Percentiles rank a stretch among this genome's conserved stretches.
Evolutionary conservation across 1,139 yeast species (phyloP).

Genomic region (Saccharomyces pastorianus): DNA sequence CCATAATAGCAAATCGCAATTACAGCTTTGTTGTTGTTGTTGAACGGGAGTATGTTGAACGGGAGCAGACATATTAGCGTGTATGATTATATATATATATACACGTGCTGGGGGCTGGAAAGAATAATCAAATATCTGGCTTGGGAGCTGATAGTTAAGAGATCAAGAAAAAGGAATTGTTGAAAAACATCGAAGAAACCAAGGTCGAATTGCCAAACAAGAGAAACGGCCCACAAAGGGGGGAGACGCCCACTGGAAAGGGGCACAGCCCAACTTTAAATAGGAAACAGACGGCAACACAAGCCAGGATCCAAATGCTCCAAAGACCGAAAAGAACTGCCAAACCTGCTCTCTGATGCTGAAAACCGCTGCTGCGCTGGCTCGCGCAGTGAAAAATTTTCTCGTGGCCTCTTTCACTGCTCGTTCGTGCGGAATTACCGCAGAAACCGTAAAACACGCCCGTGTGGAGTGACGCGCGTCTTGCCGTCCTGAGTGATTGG

Average conservation of each 20-base stretch:
- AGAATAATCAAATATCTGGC: too few relatives aligned
- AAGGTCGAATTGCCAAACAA: neutral
- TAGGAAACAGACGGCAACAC: neutral
- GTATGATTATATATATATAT: neutral
- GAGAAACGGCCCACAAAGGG: neutral
- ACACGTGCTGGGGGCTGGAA: neutral
- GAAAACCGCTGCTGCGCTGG: neutral
- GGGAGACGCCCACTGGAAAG: neutral
- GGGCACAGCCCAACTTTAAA: neutral
- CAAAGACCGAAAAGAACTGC: neutral
- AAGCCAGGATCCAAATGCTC: neutral
- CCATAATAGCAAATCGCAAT: conserved; percentile 63
- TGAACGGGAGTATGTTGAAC: neutral
- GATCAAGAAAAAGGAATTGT: conserved; percentile 1
- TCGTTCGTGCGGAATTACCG: neutral
- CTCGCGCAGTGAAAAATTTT: neutral
- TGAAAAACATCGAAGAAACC: neutral
- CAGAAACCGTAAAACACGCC: neutral
- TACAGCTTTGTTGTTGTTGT: conserved; percentile 1
- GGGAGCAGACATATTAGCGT: neutral
- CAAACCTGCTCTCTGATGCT: neutral
- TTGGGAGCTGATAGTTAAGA: neutral
- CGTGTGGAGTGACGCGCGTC: neutral
- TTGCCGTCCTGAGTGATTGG: too few relatives aligned
- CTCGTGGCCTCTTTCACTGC: neutral